Conservation (phyloP, 2,329 filamentous ascomycete genomes). For the Fusarium goolgardi region DNA sequence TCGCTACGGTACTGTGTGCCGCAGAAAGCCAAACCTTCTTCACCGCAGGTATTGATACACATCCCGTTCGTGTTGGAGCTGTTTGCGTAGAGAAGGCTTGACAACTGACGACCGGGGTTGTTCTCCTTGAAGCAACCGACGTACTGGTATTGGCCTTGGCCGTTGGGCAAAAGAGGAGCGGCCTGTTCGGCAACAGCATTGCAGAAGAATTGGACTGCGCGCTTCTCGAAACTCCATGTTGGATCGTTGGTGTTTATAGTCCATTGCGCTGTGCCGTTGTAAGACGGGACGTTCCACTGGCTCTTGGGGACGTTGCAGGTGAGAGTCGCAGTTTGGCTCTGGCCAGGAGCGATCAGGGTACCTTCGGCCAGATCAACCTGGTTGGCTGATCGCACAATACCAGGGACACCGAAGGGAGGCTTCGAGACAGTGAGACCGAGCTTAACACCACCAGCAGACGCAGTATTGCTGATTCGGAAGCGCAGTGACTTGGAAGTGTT, state of each 20-base stretch:
- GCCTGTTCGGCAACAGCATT: constrained; percentile 64
- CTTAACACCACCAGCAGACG: constrained; percentile 56
- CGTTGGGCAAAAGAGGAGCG: constrained; percentile 58
- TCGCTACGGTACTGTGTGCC: constrained; percentile 63
- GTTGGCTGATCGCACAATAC: constrained; percentile 66
- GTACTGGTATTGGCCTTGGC: constrained; percentile 63
- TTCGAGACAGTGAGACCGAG: constrained; percentile 70
- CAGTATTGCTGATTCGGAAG: constrained; percentile 66
- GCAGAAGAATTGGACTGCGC: constrained; percentile 64
- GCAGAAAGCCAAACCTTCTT: constrained; percentile 55
- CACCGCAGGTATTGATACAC: constrained; percentile 59
- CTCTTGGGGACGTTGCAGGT: constrained; percentile 67
- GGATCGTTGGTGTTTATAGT: constrained; percentile 69
- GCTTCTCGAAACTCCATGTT: constrained; percentile 58
- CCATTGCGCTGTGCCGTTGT: constrained; percentile 62
- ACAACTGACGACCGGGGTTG: constrained; percentile 64
- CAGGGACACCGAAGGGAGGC: constrained; percentile 66
- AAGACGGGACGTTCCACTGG: constrained; percentile 67
- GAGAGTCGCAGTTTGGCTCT: constrained; percentile 63
- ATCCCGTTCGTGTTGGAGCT: constrained; percentile 56
- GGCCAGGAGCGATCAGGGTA: constrained; percentile 59
- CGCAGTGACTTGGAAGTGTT: constrained; percentile 60
- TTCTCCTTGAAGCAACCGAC: constrained; percentile 67
- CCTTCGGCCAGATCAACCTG: constrained; percentile 69
- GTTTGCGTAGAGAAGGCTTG: constrained; percentile 56